phyloP scores from a whole-genome alignment of 2,329 filamentous ascomycete species.

The Didymosphaeria variabile region DNA sequence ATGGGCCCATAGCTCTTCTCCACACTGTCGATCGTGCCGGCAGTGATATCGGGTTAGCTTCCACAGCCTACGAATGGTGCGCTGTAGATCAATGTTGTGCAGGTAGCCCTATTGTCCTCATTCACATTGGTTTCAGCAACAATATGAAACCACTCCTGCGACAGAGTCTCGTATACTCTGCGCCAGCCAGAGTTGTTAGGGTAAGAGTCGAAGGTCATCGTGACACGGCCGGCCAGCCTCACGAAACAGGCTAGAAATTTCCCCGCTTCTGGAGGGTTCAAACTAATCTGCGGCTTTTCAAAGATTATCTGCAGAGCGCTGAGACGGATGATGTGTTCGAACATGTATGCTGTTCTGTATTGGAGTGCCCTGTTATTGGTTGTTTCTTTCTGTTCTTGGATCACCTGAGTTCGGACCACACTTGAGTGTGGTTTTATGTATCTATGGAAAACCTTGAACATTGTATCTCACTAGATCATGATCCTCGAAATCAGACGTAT shows the following conservation, averaged over 20 bases:
- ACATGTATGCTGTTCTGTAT: neutral
- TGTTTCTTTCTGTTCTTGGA: neutral
- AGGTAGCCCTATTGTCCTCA: neutral
- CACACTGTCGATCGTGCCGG: neutral
- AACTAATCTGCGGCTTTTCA: neutral
- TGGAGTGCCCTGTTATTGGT: neutral
- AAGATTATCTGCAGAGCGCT: neutral
- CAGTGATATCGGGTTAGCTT: neutral
- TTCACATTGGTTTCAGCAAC: neutral
- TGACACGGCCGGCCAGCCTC: neutral
- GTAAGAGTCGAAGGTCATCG: neutral
- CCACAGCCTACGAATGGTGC: neutral
- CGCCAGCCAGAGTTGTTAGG: neutral
- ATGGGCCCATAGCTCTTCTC: neutral
- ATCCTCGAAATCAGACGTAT: neutral
- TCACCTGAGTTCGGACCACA: neutral
- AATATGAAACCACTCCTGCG: neutral
- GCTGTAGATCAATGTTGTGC: neutral
- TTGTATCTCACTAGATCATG: neutral
- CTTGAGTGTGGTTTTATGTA: neutral
- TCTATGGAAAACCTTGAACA: neutral
- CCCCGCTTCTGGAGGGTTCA: neutral
- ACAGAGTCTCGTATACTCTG: neutral
- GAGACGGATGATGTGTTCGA: neutral
- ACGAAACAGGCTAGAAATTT: neutral